phyloP scores from a whole-genome alignment of 345 rosid genomes.

The Lagerstroemia speciosa region DNA sequence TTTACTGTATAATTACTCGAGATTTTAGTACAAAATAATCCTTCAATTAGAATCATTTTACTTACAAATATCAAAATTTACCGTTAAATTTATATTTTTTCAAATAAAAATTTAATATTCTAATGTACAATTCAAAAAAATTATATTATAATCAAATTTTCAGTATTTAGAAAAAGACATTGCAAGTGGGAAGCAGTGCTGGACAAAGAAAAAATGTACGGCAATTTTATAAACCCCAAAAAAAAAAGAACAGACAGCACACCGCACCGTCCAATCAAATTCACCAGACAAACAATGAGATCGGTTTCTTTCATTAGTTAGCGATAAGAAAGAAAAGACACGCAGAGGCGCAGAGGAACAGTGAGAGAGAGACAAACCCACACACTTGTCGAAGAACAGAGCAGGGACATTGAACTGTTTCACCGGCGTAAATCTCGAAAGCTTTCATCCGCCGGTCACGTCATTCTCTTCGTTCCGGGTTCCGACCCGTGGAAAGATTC shows the following conservation, averaged over 20 bases:
- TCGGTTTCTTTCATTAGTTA: neutral
- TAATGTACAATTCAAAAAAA: too few relatives aligned
- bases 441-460: slow-evolving; percentile 2
- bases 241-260: neutral
- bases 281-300: neutral
- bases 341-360: neutral
- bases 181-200: too few relatives aligned
- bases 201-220: neutral
- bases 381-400: neutral
- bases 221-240: too few relatives aligned
- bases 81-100: too few relatives aligned
- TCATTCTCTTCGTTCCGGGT: neutral
- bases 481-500: neutral
- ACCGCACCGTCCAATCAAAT: neutral
- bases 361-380: neutral
- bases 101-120: too few relatives aligned
- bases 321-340: neutral
- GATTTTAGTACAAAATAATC: too few relatives aligned
- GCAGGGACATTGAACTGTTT: neutral
- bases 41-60: too few relatives aligned
- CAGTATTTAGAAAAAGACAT: too few relatives aligned
- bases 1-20: too few relatives aligned
- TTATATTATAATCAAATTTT: too few relatives aligned
- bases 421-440: slow-evolving; percentile 19
- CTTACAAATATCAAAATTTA: too few relatives aligned